Evolutionary conservation across 2,329 filamentous ascomycete genomes (phyloP).

Genomic region (Pseudogymnoascus sp.): DNA sequence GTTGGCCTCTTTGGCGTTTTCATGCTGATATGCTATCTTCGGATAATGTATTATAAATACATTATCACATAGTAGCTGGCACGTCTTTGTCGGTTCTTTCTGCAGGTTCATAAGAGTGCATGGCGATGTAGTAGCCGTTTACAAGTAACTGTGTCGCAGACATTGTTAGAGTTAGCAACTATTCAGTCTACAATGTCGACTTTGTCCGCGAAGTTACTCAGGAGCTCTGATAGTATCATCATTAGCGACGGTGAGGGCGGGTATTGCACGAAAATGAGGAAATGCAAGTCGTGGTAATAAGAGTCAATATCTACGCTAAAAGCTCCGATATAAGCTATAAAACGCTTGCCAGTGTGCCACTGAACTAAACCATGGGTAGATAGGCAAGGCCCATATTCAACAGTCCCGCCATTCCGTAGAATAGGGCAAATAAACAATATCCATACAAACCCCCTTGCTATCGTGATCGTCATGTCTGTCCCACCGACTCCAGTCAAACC

Average conservation of each 20-base stretch:
- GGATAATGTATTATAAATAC: too few species aligned
- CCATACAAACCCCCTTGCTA: not conserved
- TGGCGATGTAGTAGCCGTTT: too few species aligned
- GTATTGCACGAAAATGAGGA: not conserved
- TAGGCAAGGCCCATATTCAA: not conserved
- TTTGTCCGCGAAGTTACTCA: too few species aligned
- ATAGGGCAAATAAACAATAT: not conserved
- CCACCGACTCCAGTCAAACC: not conserved
- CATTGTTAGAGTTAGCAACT: too few species aligned
- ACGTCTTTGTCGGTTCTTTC: too few species aligned
- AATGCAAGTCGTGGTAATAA: not conserved
- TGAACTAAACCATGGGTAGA: not conserved
- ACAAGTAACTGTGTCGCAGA: too few species aligned
- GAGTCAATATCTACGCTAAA: not conserved
- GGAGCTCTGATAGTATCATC: too few species aligned
- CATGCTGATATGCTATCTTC: too few species aligned
- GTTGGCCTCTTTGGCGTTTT: too few species aligned
- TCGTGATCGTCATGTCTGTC: not conserved
- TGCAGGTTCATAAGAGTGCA: too few species aligned
- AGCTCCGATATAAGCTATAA: not conserved
- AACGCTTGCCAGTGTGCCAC: not conserved
- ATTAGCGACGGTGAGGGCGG: not conserved
- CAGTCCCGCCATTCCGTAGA: not conserved
- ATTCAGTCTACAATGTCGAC: too few species aligned
- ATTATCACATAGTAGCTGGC: too few species aligned